Base-by-base conservation (phyloP, 2,329 filamentous ascomycete species). In the Xylaria sp. region DNA sequence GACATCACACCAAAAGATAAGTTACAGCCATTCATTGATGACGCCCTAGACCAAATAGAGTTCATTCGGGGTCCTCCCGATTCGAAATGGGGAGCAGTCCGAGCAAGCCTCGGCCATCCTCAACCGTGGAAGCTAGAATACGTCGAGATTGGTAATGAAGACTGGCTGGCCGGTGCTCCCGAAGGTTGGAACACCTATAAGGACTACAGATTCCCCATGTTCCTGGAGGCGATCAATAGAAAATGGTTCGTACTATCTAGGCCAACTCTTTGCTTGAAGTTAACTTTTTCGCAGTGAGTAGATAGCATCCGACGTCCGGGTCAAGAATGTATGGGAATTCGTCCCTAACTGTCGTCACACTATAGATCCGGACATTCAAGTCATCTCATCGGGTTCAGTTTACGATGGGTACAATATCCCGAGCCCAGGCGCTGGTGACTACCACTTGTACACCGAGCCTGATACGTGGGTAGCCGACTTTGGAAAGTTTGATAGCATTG, bases 101-200 rank as follows among this genome's bases (percentile, higher is more conserved):
- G 89, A 20, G 88, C 87, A 7, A 78, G 84, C 50, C 81, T 89
- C 2, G 90, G 90, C 3, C 86, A 90, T 72, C 83, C 87, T 0
- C 82, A 88, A 66, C 89, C 90, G 0, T 91, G 87, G 79, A 80
- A 76, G 34, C 81, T 92, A 57, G 81, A 84, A 12, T 89, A 86
- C 72, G 86, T 91, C 63, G 90, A 91, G 77, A 79, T 91, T 50
- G 90, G 90, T 66, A 91, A 92, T 75, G 90, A 92, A 75, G 90
- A 92, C 72, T 87, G 86, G 81, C 83, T 90, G 4, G 83, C 82
- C 30, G 82, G 83, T 3, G 85, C 83, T 5, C 80, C 82, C 1
- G 73, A 74, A 0, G 82, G 85, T 4, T 84, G 81, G 76, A 77
- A 82, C 1, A 82, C 84, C 6, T 86, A 84, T 73, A 81, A 83